These are phyloP conservation scores for Periconia macrospinosa DNA, from an alignment of 2,329 filamentous ascomycete species.

Conservation along the genomic window DNA sequence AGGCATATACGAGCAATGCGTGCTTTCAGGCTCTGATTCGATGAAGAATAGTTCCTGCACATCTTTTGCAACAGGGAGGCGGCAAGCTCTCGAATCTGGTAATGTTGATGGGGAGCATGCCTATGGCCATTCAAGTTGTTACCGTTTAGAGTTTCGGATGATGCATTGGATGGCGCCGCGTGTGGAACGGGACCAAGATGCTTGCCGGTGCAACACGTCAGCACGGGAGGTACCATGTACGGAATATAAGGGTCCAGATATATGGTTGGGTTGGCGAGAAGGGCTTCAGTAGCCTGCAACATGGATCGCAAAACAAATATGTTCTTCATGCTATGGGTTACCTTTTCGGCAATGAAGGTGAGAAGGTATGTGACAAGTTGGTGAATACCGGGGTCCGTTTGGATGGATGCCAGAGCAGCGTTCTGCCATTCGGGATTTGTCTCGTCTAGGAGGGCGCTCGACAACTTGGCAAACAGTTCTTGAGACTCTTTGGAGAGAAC, in stretches of 20 bases:
- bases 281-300: conserved; percentile 84
- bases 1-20: conserved; percentile 91
- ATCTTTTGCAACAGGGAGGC: conserved; percentile 80
- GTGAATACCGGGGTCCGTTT: conserved; percentile 88
- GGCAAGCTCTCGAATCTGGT: conserved; percentile 80
- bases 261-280: conserved; percentile 80
- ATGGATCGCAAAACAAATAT: conserved; percentile 86
- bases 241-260: conserved; percentile 72
- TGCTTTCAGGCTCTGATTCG: conserved; percentile 79
- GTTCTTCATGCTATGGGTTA: conserved; percentile 90
- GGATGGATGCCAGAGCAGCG: conserved; percentile 81
- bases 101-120: conserved; percentile 58
- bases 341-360: conserved; percentile 92
- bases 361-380: conserved; percentile 96
- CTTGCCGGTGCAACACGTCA: conserved; percentile 87
- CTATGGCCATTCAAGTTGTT: conserved; percentile 25
- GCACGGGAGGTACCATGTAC: conserved; percentile 77
- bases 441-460: conserved; percentile 83
- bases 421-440: conserved; percentile 83
- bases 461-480: conserved; percentile 95
- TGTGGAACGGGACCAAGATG: conserved; percentile 67
- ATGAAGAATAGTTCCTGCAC: conserved; percentile 76
- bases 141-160: conserved; percentile 50
- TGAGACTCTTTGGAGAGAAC: conserved; percentile 94
- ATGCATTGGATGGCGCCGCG: conserved; percentile 52